These are phyloP conservation scores for Tranzscheliella williamsii DNA, from an alignment of 1,284 basidiomycete genomes.

Conservation along the genomic window DNA sequence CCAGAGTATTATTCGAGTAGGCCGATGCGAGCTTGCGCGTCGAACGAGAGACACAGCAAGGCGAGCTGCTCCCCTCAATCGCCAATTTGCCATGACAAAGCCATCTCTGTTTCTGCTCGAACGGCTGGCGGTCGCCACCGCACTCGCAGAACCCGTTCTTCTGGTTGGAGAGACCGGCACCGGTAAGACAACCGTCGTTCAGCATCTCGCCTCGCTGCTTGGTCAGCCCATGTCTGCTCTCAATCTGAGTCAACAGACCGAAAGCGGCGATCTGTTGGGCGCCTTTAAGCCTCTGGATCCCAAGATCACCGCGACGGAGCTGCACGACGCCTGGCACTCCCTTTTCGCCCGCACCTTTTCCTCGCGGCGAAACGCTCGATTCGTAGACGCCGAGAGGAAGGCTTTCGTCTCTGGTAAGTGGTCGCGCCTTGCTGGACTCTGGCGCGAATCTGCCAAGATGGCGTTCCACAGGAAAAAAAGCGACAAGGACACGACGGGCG, in stretches of 20 bases:
- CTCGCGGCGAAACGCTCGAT: conserved; percentile 83
- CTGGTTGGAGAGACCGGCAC: conserved; percentile 98
- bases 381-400: conserved; percentile 80
- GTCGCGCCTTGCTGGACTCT: conserved; percentile 80
- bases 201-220: conserved; percentile 81
- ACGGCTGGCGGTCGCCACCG: conserved; percentile 76
- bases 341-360: conserved; percentile 89
- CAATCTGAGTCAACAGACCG: conserved; percentile 95
- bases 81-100: conserved; percentile 80
- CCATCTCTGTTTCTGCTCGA: conserved; percentile 81
- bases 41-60: conserved; percentile 9
- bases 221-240: conserved; percentile 79
- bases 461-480: conserved; percentile 60
- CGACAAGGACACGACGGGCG: conserved; percentile 59
- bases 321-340: conserved; percentile 78
- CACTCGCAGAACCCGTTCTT: conserved; percentile 79
- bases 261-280: conserved; percentile 89
- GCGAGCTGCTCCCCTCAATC: conserved; percentile 25
- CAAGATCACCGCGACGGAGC: conserved; percentile 70
- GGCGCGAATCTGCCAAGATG: conserved; percentile 76
- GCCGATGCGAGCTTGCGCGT: conserved; percentile 38
- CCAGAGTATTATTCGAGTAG: conserved; percentile 24
- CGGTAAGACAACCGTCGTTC: conserved; percentile 92
- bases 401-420: conserved; percentile 82
- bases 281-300: conserved; percentile 90